Evolutionary conservation across 306 rosid species (phyloP), one percentile per base, ranked within the genome.

Genomic region (Sicyos edulis): DNA sequence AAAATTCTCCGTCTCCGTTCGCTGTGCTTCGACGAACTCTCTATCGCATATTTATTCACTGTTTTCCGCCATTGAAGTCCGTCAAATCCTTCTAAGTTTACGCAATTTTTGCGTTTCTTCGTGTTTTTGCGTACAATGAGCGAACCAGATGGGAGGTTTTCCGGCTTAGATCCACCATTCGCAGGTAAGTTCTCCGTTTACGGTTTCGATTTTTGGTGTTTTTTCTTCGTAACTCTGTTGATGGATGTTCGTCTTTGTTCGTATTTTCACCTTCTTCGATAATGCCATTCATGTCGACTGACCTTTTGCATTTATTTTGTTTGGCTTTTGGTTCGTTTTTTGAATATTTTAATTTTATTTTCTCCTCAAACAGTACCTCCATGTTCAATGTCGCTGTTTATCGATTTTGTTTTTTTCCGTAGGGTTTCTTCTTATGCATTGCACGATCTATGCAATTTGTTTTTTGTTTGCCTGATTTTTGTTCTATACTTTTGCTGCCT

Each of bases 141-240:
- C 77, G 67, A 80, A 80, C 69, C 86, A 49, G 80, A 91, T 53
- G 86, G 80, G 63, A 78, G 70, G 42, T 67, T 80, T 58, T 62
- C 83, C 19, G 77, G 71, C 62, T 77, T 86, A 76, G 86, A 82
- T 70, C 73, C 87, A n/a, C 59, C 53, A 47, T 76, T 72, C 73
- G 71, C 85, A 66, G 96, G 97, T 82, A 17, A 47, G 78, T 59
- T 40, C 29, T 56, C 74, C 16, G 68, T 61, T 66, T 63, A 16
- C 60, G 54, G 12, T 37, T 42, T 61, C 7, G 12, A 3, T 44
- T 6, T 63, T 8, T 72, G 16, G 44, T 58, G 19, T 76, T 45
- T 40, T 12, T 54, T 50, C 10, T 77, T 67, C 49, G 19, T 37
- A 10, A 54, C 61, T 56, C 68, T 76, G 69, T 17, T 69, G 32